A percentile compares a stretch with the other conserved stretches of the same genome.
phyloP scores from a whole-genome alignment of 2,329 filamentous ascomycete species.

The Penicillium brevicompactum region DNA sequence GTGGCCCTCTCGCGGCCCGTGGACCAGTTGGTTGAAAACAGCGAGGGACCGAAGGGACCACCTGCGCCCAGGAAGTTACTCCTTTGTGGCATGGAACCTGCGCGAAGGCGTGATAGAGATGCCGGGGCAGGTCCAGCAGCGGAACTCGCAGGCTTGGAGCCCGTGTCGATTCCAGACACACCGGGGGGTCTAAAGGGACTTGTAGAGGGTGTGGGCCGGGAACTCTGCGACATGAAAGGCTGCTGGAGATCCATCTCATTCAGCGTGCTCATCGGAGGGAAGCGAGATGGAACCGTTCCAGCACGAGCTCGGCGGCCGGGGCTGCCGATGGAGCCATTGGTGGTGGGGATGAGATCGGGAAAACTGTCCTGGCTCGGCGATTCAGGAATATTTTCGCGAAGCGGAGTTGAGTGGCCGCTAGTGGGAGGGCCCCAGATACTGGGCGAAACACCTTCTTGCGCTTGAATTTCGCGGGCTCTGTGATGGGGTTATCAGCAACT shows the following conservation, averaged over 20 bases:
- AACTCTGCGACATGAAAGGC: conserved; percentile 71
- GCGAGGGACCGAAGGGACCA: conserved; percentile 79
- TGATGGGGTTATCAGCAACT: conserved; percentile 13
- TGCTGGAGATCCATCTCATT: conserved; percentile 59
- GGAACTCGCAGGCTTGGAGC: conserved; percentile 40
- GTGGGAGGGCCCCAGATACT: conserved; percentile 91
- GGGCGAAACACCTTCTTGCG: conserved; percentile 83
- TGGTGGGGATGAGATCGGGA: conserved; percentile 78
- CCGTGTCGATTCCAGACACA: conserved; percentile 43
- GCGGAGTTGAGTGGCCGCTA: conserved; percentile 91
- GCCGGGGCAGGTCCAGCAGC: conserved; percentile 65
- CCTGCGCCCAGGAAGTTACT: conserved; percentile 65
- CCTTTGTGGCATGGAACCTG: conserved; percentile 91
- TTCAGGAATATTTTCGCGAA: conserved; percentile 96
- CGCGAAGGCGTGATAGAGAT: conserved; percentile 80
- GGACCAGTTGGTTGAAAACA: conserved; percentile 87
- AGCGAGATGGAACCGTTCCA: conserved; percentile 92
- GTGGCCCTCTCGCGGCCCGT: conserved; percentile 78
- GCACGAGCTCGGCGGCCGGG: conserved; percentile 80
- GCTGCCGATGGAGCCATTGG: conserved; percentile 64
- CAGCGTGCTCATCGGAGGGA: conserved; percentile 73
- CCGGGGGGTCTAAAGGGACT: conserved; percentile 77
- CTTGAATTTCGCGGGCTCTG: conserved; percentile 94
- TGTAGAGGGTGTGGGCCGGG: conserved; percentile 80
- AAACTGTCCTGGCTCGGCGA: conserved; percentile 91